A percentile compares a stretch with the other conserved stretches of the same genome.
These are phyloP conservation scores for Protomyces arabidopsidicola DNA, from an alignment of 1,139 yeast species.

Conservation along the genomic window DNA sequence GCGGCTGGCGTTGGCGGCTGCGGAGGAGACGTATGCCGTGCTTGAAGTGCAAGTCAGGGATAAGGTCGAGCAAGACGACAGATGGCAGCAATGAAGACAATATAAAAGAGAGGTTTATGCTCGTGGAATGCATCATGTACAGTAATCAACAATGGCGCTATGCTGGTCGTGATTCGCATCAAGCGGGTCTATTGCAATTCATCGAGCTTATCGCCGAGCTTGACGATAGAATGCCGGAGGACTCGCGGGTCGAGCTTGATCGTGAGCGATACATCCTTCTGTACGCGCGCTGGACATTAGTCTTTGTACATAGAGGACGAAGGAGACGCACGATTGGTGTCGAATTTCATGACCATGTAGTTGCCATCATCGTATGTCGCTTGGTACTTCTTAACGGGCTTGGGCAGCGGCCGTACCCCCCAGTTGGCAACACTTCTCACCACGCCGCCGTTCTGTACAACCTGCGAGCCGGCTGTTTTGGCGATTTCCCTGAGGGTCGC, in stretches of 20 bases:
- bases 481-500: conserved; percentile 23
- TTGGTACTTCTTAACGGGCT: conserved; percentile 21
- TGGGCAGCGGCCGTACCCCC: conserved; percentile 10
- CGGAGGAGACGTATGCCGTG: not conserved
- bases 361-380: conserved; percentile 18
- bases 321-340: conserved; percentile 11
- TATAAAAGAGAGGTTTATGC: not conserved
- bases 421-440: conserved; percentile 20
- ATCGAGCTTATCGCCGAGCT: conserved; percentile 22
- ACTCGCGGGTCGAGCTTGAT: conserved; percentile 24
- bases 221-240: conserved; percentile 16
- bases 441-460: conserved; percentile 24
- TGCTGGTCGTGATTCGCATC: not conserved
- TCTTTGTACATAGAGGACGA: not conserved
- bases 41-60: conserved; percentile 1
- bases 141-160: not conserved
- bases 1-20: not conserved
- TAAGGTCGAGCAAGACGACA: not conserved
- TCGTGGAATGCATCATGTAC: not conserved
- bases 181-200: conserved; percentile 1
- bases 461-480: conserved; percentile 24
- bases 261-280: conserved; percentile 15
- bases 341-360: conserved; percentile 20
- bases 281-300: conserved; percentile 7
- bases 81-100: conserved; percentile 4